Evolutionary conservation across 306 rosid genomes (phyloP), one percentile per base, ranked within the genome.

Genomic region (Gillenia trifoliata): DNA sequence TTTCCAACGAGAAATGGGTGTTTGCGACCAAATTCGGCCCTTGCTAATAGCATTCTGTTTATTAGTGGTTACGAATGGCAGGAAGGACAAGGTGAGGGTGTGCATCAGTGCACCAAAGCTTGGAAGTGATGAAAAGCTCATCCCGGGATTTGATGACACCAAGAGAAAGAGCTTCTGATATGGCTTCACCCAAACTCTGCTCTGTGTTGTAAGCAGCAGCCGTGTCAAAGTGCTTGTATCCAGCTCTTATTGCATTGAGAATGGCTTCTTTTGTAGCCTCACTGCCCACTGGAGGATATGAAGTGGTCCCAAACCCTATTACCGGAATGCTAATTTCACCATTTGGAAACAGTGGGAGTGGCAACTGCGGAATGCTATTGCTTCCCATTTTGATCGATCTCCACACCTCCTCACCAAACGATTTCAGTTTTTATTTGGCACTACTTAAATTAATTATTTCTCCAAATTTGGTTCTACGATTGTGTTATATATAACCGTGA

Each of bases 51-150:
- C n/a, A n/a, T n/a, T n/a, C n/a, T n/a, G n/a, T n/a, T n/a, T n/a
- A n/a, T n/a, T n/a, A n/a, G n/a, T n/a, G 13, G 74, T 78, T 79
- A 62, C 74, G 77, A 68, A 87, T 81, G 70, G 91, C 81, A 5
- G 88, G 90, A 38, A 86, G 73, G 66, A 90, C 85, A n/a, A 63
- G 64, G 50, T 91, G 77, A 57, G 28, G 86, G 65, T 81, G 79
- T 9, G 92, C 85, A 76, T 84, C 79, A 3, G 75, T 66, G 64
- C 65, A 47, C 83, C 86, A 86, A 16, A 87, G 89, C 83, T 90
- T 90, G 64, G 93, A 73, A 72, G 91, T 83, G 69, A 89, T 79
- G 73, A 91, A 89, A 50, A 87, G 73, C 66, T 91, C 88, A 25
- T 87, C 85, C 31, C 94, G 74, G n/a, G 84, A 77, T 30, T 81